phyloP scores from a whole-genome alignment of 257 asterid genomes.

The Capsicum pubescens region DNA sequence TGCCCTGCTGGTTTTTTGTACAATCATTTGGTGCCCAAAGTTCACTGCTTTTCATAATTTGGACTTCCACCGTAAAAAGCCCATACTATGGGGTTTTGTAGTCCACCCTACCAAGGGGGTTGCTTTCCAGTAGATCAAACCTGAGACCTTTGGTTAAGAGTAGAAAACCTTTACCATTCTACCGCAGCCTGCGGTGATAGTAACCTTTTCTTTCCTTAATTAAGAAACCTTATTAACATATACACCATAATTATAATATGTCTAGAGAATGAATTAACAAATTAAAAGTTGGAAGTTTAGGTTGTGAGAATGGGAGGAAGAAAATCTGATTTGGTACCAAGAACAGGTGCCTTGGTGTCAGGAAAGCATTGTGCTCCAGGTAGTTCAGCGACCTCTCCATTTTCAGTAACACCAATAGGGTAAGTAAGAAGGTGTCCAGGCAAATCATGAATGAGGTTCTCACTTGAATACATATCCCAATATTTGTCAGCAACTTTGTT shows the following conservation, averaged over 20 bases:
- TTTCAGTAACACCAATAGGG: conserved; percentile 27
- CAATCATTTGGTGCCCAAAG: neutral
- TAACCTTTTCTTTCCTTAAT: neutral
- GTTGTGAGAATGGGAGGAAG: conserved; percentile 37
- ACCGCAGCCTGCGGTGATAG: neutral
- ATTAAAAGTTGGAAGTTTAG: neutral
- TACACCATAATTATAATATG: neutral
- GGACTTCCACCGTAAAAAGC: neutral
- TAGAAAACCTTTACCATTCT: neutral
- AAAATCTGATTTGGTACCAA: conserved; percentile 31
- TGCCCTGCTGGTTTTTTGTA: neutral
- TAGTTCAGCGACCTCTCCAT: conserved; percentile 32
- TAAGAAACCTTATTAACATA: neutral
- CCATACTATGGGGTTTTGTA: neutral
- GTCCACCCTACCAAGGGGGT: neutral
- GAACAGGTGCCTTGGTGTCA: conserved; percentile 33
- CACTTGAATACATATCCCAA: conserved; percentile 34
- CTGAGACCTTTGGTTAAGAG: neutral
- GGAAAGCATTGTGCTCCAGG: conserved; percentile 31
- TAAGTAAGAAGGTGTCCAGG: conserved; percentile 32
- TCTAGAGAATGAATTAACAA: neutral
- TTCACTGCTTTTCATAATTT: neutral
- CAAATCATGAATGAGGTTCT: conserved; percentile 24
- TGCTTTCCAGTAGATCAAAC: neutral
- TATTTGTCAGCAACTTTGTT: conserved; percentile 32